Percentiles rank a stretch among this genome's conserved stretches.
Evolutionary conservation across 148 eudicot species (phyloP).

Genomic region (Chenopodium berlandieri): DNA sequence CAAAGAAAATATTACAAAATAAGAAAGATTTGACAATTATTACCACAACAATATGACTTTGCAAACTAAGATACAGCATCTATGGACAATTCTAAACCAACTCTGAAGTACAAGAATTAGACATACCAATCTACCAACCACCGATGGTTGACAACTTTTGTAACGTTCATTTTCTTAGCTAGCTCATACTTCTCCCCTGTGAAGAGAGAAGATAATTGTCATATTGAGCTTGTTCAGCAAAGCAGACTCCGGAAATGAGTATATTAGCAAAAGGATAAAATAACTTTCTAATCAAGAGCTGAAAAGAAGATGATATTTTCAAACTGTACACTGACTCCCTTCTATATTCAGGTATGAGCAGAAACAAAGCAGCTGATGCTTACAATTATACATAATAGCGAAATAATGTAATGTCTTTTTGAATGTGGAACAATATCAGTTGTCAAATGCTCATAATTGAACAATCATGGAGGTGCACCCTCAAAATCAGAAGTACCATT

Average conservation of each 20-base stretch:
- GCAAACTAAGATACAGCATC: background rate
- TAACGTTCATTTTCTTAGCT: conserved; percentile 56
- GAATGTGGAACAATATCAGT: background rate
- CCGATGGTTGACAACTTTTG: conserved; percentile 73
- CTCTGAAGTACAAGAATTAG: background rate
- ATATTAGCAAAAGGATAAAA: background rate
- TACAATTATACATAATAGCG: background rate
- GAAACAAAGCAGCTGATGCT: background rate
- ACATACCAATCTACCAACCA: conserved; percentile 95
- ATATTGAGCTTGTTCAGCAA: background rate
- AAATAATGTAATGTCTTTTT: background rate
- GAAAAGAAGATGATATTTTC: background rate
- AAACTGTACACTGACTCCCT: background rate
- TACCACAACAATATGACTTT: background rate
- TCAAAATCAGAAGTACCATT: background rate
- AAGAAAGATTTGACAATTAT: background rate
- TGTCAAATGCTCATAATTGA: background rate
- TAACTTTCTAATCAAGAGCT: background rate
- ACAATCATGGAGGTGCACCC: background rate
- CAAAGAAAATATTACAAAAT: background rate
- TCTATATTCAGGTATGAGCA: too few species aligned
- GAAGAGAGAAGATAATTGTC: background rate
- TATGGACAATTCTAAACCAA: background rate
- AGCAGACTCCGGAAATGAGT: background rate
- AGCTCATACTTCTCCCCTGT: conserved; percentile 90